Base-by-base conservation (phyloP, 169 alveolate species). In the Eimeria maxima region DNA sequence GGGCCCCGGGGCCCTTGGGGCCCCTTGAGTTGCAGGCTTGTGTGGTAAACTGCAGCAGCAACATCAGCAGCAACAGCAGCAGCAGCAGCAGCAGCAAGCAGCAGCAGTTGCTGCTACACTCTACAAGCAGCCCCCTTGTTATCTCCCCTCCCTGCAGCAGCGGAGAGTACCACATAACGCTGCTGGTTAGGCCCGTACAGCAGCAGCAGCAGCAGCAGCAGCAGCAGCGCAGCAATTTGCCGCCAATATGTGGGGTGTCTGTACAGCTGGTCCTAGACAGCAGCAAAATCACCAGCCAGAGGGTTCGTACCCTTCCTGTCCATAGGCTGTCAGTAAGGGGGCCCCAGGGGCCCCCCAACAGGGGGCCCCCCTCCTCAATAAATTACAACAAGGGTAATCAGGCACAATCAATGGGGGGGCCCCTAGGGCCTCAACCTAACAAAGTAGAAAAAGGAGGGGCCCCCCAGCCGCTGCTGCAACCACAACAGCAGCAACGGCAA, bases 171-270 rank as follows among this genome's bases (percentile, higher is more conserved):
- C 87, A 38, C 87, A 76, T 76, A 20, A 76, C 87, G 33, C 87
- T 76, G 57, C 10, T 76, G 47, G 87, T 76, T 13, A 33, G 55
- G 22, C 87, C 42, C 57, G 63, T 33, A 60, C 87, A 76, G 87
- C 87, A 76, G 87, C 87, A 76, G 57, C 87, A 76, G 87, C 87
- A 76, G 87, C 53, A 76, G 87, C 80, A 69, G 80, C 80, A 69
- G 80, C 80, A 69, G 44, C 38, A 18, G 45, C 38, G 80, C 4
- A 24, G 80, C 80, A 14, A 6, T 45, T 45, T 8, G 44, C 38
- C 45, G 80, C 87, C 87, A 1, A 24, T 76, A 38, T 76, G 87
- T 76, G 87, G 87, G 87, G 63, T 76, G 27, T 76, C 87, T 76
- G 87, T 76, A 76, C 87, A 76, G 55, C 87, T 76, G 47, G n/a